A percentile compares a stretch with the other conserved stretches of the same genome.
Evolutionary conservation across 805 yeast species (phyloP).

Genomic region (Zygosaccharomyces bailii): DNA sequence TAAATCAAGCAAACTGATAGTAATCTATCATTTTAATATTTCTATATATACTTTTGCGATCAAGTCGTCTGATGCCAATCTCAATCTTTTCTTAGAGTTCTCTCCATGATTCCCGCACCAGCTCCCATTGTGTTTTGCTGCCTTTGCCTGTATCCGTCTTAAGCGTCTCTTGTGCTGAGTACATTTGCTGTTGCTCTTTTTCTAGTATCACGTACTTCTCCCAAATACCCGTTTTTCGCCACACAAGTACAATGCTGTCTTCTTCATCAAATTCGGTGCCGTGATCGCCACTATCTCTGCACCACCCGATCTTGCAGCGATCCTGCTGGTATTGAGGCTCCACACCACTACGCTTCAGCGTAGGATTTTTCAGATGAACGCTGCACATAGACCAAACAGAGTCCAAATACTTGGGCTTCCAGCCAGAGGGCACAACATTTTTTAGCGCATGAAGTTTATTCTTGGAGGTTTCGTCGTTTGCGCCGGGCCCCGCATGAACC

Average conservation of each 20-base stretch:
- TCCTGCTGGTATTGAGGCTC: constrained; percentile 25
- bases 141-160: constrained; percentile 20
- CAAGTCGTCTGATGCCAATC: too few relatives aligned
- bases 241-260: constrained; percentile 66
- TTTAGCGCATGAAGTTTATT: constrained; percentile 64
- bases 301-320: constrained; percentile 35
- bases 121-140: constrained; percentile 45
- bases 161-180: constrained; percentile 23
- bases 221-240: constrained; percentile 76
- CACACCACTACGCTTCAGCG: constrained; percentile 24
- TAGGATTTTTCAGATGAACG: constrained; percentile 44
- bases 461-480: constrained; percentile 10
- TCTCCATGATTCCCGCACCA: constrained; percentile 72
- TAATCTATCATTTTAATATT: too few relatives aligned
- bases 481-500: constrained; percentile 6
- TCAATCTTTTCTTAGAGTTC: too few relatives aligned
- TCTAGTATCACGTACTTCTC: constrained; percentile 77
- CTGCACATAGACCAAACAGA: constrained; percentile 89
- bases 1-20: too few relatives aligned
- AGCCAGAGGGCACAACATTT: constrained; percentile 46
- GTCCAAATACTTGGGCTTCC: constrained; percentile 71
- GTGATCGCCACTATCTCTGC: constrained; percentile 14
- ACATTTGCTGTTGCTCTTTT: constrained; percentile 32
- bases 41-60: neutral
- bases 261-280: constrained; percentile 42